These are phyloP conservation scores for Verbascum thapsus DNA, from an alignment of 257 asterid genomes.

Conservation along the genomic window DNA sequence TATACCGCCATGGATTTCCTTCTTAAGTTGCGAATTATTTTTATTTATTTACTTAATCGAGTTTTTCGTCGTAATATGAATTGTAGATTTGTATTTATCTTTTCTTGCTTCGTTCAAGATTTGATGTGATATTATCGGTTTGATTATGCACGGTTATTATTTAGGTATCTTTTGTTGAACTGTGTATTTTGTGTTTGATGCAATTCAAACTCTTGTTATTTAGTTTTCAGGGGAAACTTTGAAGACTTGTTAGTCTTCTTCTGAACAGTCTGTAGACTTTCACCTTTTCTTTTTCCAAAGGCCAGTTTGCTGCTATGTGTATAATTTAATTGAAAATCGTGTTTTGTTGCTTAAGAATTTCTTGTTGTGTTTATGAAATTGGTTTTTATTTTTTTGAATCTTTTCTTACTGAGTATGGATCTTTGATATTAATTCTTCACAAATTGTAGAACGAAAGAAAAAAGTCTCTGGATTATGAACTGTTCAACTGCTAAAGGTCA, in stretches of 20 bases:
- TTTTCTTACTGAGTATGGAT: slow-evolving; percentile 19
- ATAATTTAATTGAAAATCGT: not conserved
- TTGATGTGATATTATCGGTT: slow-evolving; percentile 10
- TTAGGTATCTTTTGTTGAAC: not conserved
- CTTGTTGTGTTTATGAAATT: not conserved
- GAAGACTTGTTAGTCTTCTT: slow-evolving; percentile 7
- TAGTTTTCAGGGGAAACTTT: slow-evolving; percentile 13
- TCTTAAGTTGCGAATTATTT: slow-evolving; percentile 1
- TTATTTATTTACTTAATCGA: not conserved
- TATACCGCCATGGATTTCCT: slow-evolving; percentile 25
- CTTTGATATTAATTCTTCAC: not conserved
- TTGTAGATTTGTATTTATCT: no score
- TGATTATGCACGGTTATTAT: slow-evolving; percentile 1
- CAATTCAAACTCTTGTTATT: slow-evolving; percentile 5
- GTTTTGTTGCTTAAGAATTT: slow-evolving; percentile 10
- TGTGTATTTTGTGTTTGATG: not conserved
- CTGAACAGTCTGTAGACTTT: slow-evolving; percentile 9
- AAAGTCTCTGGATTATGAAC: slow-evolving; percentile 2
- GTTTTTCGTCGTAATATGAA: no score
- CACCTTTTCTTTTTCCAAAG: slow-evolving; percentile 3
- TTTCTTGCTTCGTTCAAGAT: not conserved
- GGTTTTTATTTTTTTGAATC: slow-evolving; percentile 14
- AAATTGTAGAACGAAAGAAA: not conserved
- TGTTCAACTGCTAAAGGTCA: slow-evolving; percentile 11
- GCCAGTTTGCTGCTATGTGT: slow-evolving; percentile 9